Conservation (phyloP, 2,329 filamentous ascomycete species). For the Pseudogymnoascus sp. region DNA sequence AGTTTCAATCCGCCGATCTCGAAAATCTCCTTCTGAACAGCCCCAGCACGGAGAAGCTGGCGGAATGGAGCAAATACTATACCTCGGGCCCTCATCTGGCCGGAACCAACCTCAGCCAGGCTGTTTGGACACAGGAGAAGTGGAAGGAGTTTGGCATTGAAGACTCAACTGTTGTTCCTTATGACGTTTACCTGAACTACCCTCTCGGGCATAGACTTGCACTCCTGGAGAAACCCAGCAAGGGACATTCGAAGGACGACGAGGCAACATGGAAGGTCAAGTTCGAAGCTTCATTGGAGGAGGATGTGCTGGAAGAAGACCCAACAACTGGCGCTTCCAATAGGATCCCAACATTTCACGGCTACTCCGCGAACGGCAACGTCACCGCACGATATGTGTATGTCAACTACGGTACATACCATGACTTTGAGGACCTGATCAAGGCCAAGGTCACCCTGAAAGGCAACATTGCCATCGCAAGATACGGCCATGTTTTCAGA, state of each 20-base stretch:
- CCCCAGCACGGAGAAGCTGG: slow-evolving; percentile 47
- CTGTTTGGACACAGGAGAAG: slow-evolving; percentile 60
- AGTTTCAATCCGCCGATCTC: slow-evolving; percentile 42
- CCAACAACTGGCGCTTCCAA: slow-evolving; percentile 64
- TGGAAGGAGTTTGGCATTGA: slow-evolving; percentile 64
- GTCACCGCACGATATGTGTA: slow-evolving; percentile 82
- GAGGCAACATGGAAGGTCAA: slow-evolving; percentile 60
- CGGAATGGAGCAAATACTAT: slow-evolving; percentile 73
- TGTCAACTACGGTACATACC: slow-evolving; percentile 83
- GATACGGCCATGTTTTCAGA: slow-evolving; percentile 80
- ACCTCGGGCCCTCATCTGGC: slow-evolving; percentile 68
- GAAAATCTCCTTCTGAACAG: slow-evolving; percentile 49
- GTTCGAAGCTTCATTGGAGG: slow-evolving; percentile 75
- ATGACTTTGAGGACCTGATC: slow-evolving; percentile 75
- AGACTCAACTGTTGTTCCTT: slow-evolving; percentile 54
- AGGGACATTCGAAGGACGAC: slow-evolving; percentile 36
- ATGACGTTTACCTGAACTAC: slow-evolving; percentile 73
- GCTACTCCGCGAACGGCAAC: slow-evolving; percentile 87
- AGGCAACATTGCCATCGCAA: slow-evolving; percentile 80
- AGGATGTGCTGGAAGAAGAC: slow-evolving; percentile 79
- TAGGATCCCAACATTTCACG: slow-evolving; percentile 84
- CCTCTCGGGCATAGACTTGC: slow-evolving; percentile 63
- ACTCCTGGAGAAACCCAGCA: slow-evolving; percentile 41
- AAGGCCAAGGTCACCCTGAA: slow-evolving; percentile 65
- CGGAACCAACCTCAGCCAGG: slow-evolving; percentile 69